Conservation (phyloP, 192 early-diverging fungal genomes). For the Coemansia sp. region DNA sequence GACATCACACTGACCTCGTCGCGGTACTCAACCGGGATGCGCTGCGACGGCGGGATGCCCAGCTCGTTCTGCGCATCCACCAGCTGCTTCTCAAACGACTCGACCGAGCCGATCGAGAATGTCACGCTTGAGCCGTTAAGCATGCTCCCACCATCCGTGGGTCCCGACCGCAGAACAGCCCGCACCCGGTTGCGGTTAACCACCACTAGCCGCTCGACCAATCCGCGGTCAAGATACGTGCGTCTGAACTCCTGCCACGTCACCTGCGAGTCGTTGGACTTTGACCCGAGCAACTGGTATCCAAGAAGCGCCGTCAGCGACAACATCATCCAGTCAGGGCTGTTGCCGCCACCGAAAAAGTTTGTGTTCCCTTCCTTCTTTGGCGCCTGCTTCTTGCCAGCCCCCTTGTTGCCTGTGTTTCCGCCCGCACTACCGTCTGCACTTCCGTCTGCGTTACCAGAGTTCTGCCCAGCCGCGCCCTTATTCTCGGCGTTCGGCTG, state of each 20-base stretch:
- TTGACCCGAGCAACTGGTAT: constrained; percentile 2
- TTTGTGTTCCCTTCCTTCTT: constrained; percentile 35
- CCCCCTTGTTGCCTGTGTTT: neutral
- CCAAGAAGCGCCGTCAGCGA: constrained; percentile 11
- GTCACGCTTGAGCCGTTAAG: constrained; percentile 19
- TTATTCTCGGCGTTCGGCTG: neutral
- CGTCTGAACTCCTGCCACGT: constrained; percentile 93
- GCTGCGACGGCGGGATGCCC: constrained; percentile 82
- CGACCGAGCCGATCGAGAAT: constrained; percentile 93
- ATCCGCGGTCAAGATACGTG: constrained; percentile 85
- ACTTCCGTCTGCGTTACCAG: constrained; percentile 9
- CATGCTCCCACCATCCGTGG: constrained; percentile 4
- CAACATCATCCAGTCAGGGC: neutral
- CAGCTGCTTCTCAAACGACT: constrained; percentile 90
- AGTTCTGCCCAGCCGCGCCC: neutral
- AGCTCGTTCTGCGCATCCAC: constrained; percentile 89
- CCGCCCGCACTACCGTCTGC: constrained; percentile 8
- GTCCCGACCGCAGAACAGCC: constrained; percentile 59
- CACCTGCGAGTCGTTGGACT: constrained; percentile 58
- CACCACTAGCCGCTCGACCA: constrained; percentile 87
- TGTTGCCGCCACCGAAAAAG: constrained; percentile 26
- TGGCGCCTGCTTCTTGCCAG: constrained; percentile 29
- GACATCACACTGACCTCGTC: constrained; percentile 74
- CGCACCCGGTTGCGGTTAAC: constrained; percentile 83
- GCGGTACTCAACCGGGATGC: constrained; percentile 89